Base-by-base conservation (phyloP, 352 stramenopile genomes). In the Globisporangium polare region DNA sequence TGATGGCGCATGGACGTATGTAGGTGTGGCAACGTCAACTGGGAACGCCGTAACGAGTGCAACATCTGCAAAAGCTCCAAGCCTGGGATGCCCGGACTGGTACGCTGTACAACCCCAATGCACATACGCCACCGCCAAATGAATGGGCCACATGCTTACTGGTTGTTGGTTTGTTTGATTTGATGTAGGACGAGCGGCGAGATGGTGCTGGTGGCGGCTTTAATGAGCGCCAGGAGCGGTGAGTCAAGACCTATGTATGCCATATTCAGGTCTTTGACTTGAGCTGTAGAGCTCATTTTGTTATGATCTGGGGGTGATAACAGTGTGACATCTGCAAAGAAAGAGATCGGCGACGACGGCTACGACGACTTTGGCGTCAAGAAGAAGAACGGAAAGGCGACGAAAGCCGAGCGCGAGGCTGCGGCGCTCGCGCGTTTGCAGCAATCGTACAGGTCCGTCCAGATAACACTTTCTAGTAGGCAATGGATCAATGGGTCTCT, bases 61-160 rank as follows among this genome's bases (percentile, higher is more conserved):
- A 95, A 95, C 55, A 94, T 95, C 60, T 95, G 86, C 76, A 94
- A 95, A 54, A 84, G 71, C 58, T 51, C 79, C 2, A 95, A 95
- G 69, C 77, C 86, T 24, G 80, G 81, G 12, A 83, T 90, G 74
- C 24, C 71, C 31, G 82, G 78, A 54, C 58, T 75, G 60, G 84
- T 92, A 39, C 17, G 77, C 71, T 47, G 12, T 9, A 45, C 53
- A 29, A 26, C 0, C 3, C 2, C 2, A 51, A 2, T 2, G 13
- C 8, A 24, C 26, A 9, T 6, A 35, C 33, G 15, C 9, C n/a
- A 18, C 20, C n/a, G n/a, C n/a, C 57, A 60, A 18, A 60, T 1
- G 20, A 41, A 33, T 61, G 17, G 10, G 3, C 43, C 24, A 10
- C 39, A 58, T 15, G 10, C 9, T 15, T 26, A 43, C 27, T 13